Conservation (phyloP, 2,329 filamentous ascomycete genomes). For the Aspergillus thermomutatus region DNA sequence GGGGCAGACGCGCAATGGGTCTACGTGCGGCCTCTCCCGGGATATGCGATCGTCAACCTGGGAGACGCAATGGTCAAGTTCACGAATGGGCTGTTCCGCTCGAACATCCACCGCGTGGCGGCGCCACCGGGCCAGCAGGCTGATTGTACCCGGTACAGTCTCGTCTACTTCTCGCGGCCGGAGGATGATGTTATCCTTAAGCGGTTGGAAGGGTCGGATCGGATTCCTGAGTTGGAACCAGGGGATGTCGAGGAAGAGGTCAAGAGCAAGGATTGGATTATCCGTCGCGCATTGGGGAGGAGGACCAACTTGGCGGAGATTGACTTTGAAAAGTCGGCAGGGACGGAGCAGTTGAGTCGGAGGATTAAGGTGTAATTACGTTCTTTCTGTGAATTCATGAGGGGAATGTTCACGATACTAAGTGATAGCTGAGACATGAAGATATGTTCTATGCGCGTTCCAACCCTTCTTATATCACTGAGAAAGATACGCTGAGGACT, state of each 20-base stretch:
- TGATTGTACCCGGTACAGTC: slow-evolving; percentile 45
- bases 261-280: slow-evolving; percentile 43
- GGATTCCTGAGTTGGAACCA: slow-evolving; percentile 31
- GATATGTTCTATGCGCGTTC: not conserved
- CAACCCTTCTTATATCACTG: not conserved
- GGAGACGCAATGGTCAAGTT: slow-evolving; percentile 46
- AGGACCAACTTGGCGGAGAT: slow-evolving; percentile 28
- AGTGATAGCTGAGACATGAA: not conserved
- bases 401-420: not conserved
- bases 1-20: slow-evolving; percentile 44
- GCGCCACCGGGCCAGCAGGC: slow-evolving; percentile 48
- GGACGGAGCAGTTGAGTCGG: slow-evolving; percentile 35
- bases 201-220: slow-evolving; percentile 33
- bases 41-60: slow-evolving; percentile 45
- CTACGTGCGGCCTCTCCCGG: slow-evolving; percentile 51
- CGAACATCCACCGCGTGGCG: slow-evolving; percentile 50
- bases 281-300: slow-evolving; percentile 36
- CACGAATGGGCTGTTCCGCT: slow-evolving; percentile 39
- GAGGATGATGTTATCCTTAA: slow-evolving; percentile 47
- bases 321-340: slow-evolving; percentile 30
- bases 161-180: slow-evolving; percentile 55
- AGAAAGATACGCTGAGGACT: not conserved
- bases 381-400: not conserved
- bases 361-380: slow-evolving; percentile 23
- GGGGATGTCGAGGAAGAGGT: slow-evolving; percentile 34